Evolutionary conservation across 2,329 filamentous ascomycete species (phyloP), one percentile per base, ranked within the genome.

Genomic region (Sporothrix brasiliensis): DNA sequence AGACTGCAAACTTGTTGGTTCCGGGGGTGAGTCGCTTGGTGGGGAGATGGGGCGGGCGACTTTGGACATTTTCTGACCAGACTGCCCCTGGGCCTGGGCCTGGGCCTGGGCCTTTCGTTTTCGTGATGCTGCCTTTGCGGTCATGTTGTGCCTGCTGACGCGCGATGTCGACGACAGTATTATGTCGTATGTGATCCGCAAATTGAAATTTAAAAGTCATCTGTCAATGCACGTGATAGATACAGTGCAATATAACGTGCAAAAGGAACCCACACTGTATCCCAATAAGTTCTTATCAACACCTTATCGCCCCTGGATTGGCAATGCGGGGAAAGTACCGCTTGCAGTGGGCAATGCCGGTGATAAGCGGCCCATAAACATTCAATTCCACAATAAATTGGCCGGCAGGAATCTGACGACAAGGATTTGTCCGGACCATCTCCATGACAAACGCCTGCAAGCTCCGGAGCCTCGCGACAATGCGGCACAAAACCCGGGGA

Each of bases 1-100:
- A 0, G 84, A 82, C 68, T 83, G 80, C 3, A 89, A 79, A 65
- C 77, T 86, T 74, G 81, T 84, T n/a, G 84, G 82, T 72, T 84
- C 83, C 68, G 78, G 73, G 3, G 73, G 71, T 5, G 75, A 73
- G 50, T 77, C 77, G 34, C 24, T 41, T 60, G 81, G 80, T 41
- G 81, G 78, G 14, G 81, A 79, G 0, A 79, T 41, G 10, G 70
- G 65, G 27, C 68, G 68, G 39, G 65, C 52, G 2, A 67, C 34
- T 67, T 73, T 73, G 9, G 52, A 7, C 3, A 61, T 34, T 30
- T 41, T 30, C 1, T 47, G 27, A 16, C 24, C 27, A 11, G 68
- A 2, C 41, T 34, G 54, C 11, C 7, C 21, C 27, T 70, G 68
- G 1, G 58, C 73, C 67, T 70, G 68, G 1, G 58, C 73, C 67